Percentiles rank a stretch among this genome's conserved stretches.
phyloP scores from a whole-genome alignment of 176 grass and related monocot species.

The Hordeum marinum region DNA sequence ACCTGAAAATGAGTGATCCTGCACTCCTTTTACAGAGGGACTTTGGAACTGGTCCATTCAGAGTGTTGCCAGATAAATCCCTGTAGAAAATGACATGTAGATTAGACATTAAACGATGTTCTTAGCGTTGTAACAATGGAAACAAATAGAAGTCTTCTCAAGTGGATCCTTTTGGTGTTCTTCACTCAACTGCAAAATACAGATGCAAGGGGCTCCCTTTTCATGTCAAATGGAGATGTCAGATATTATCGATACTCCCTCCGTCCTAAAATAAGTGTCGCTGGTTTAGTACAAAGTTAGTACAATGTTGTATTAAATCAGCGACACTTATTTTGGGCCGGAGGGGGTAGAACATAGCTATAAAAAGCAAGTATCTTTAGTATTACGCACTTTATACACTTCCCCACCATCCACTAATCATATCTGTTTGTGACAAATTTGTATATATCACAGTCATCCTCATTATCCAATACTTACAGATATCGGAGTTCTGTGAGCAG shows the following conservation, averaged over 20 bases:
- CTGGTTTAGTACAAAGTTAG: too few relatives aligned
- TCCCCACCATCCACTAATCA: too few relatives aligned
- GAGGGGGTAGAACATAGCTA: background rate
- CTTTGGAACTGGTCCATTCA: background rate
- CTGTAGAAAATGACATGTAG: background rate
- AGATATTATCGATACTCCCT: background rate
- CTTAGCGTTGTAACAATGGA: background rate
- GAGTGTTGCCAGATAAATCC: background rate
- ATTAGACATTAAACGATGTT: background rate
- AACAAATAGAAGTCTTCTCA: background rate
- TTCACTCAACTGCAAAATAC: background rate
- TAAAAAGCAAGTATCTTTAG: background rate
- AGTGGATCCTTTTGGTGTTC: background rate
- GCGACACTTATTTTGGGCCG: too few relatives aligned
- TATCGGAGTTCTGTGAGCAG: background rate
- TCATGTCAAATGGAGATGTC: background rate
- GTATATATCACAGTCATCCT: too few relatives aligned
- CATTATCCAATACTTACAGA: slow-evolving; percentile 29
- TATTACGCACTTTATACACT: background rate
- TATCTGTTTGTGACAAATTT: background rate
- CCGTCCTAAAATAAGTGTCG: too few relatives aligned
- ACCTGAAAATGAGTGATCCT: background rate
- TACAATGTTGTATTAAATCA: too few relatives aligned
- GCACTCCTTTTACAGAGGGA: background rate
- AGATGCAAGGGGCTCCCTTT: background rate